Percentiles rank a stretch among this genome's conserved stretches.
Evolutionary conservation across 106 monocot genomes (phyloP).

Genomic region (Dendrobium officinale): DNA sequence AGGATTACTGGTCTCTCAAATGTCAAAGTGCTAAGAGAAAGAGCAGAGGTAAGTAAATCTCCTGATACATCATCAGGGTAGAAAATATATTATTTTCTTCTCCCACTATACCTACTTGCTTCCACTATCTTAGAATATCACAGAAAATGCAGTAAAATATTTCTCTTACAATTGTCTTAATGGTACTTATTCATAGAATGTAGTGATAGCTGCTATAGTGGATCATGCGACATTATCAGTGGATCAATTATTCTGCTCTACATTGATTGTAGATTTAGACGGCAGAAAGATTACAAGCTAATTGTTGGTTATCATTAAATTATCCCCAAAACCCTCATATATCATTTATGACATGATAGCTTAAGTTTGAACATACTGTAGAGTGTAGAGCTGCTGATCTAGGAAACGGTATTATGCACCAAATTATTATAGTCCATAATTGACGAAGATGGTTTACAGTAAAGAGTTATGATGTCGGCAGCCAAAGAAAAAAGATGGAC

Average conservation of each 20-base stretch:
- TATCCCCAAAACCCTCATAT: background rate
- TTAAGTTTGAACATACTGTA: background rate
- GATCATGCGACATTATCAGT: background rate
- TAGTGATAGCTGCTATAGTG: background rate
- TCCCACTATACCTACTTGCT: background rate
- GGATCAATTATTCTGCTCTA: background rate
- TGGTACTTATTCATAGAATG: background rate
- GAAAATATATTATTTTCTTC: background rate
- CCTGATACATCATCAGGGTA: background rate
- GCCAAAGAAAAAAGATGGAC: background rate
- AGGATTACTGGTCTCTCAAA: conserved; percentile 61
- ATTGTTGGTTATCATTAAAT: background rate
- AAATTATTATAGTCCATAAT: background rate
- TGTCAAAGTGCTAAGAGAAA: conserved; percentile 67
- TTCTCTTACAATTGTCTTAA: background rate
- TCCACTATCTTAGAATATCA: background rate
- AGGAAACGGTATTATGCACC: too few species aligned
- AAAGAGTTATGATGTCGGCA: background rate
- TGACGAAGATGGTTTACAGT: background rate
- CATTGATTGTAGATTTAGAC: background rate
- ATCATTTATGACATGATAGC: background rate
- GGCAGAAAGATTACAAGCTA: background rate
- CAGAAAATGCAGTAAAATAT: background rate
- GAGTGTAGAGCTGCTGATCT: background rate
- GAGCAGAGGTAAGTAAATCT: conserved; percentile 73